Base-by-base conservation (phyloP, 1,284 basidiomycete genomes). In the Amylostereum chailletii region DNA sequence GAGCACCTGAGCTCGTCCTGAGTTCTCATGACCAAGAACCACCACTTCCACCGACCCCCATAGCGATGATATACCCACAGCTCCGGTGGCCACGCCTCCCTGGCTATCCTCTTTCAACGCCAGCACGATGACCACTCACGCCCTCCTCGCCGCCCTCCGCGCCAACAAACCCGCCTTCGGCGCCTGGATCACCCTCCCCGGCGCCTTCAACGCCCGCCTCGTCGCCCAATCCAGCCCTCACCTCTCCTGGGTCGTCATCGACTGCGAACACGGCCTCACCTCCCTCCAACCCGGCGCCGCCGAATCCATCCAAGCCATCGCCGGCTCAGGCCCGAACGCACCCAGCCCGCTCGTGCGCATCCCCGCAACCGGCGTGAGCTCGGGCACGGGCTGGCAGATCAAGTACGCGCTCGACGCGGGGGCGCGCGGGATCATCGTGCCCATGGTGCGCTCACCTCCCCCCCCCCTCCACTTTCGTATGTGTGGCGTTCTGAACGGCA, bases 331-430 rank as follows among this genome's bases (percentile, higher is more conserved):
- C 2, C 55, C 54, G 3, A 53, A 57, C 34, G 72, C 70, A 3
- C 75, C 77, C 0, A 81, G 75, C 57, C 64, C 73, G n/a, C 57
- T 83, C 32, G 76, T 83, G 5, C 63, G 81, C 27, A 75, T 84
- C 45, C 77, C 81, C 5, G 79, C 79, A 4, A 83, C 81, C 1
- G 81, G 79, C 0, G 60, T 70, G 31, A 73, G 71, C 39, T 64
- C 69, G 1, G 73, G 79, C 52, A 75, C 74, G 1, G 69, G 69
- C 48, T 83, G 81, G 81, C 81, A 83, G 62, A 81, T 84, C 62
- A 85, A 85, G 64, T 70, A 79, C 51, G 81, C 75, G 1, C 70
- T 84, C 34, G 81, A 84, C 59, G 76, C 76, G 0, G 81, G 81
- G 6, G 81, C 80, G 11, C 66, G 70, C 36, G 82, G 83, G 2